Evolutionary conservation across 2,329 filamentous ascomycete genomes (phyloP), one percentile per base, ranked within the genome.

Genomic region (Claviceps purpurea): DNA sequence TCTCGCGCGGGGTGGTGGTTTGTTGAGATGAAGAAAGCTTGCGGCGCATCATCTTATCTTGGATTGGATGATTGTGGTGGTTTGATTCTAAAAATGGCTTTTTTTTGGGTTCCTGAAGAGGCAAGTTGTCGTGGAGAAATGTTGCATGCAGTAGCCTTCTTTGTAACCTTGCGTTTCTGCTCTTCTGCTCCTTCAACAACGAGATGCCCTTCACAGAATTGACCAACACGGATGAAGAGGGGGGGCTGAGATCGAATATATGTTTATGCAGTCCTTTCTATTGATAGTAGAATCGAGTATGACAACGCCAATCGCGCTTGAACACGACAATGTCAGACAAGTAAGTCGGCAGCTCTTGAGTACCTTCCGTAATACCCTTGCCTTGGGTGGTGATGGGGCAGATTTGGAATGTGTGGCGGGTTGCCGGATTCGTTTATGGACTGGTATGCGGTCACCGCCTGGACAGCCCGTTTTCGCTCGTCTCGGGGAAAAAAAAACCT

Each of bases 11-110:
- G 69, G 30, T 34, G 7, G 26, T 26, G 4, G 51, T 42, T 47
- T 61, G 60, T 58, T 62, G 59, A 46, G 62, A 58, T 48, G 61
- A 61, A 3, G 48, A 18, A 34, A 66, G 62, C 56, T 66, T 60
- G 61, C 61, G 62, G 58, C 60, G 62, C 57, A 62, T 62, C 65
- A 66, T 68, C 30, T 34, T 30, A 10, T 30, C 26, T 30, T 30
- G 26, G 26, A 30, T 30, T 7, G 30, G 30, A 34, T 34, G 30
- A 30, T 34, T 34, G 10, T 11, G 30, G 30, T 34, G 30, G 4
- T 34, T 34, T 34, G 30, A 11, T 34, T 34, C 30, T 34, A 34
- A 34, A 11, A 34, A 34, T 34, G 30, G 30, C 30, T 11, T 34
- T 34, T 34, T 11, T 30, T 10, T 7, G n/a, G n/a, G 8, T 30